Conservation (phyloP, 176 grass and related monocot genomes). For the Eremochloa ophiuroides region DNA sequence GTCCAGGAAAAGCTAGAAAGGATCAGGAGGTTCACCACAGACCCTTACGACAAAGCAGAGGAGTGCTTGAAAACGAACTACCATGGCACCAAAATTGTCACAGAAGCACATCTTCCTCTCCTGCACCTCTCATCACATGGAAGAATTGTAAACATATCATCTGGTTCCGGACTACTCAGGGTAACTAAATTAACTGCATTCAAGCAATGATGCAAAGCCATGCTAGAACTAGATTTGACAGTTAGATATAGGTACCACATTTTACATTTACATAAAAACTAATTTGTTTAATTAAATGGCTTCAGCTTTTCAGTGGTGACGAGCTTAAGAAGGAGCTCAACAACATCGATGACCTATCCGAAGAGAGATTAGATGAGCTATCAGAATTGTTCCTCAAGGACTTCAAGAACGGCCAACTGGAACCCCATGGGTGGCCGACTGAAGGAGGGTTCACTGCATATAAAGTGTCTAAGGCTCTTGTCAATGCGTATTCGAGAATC, state of each 20-base stretch:
- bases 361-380: slow-evolving; percentile 19
- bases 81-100: slow-evolving; percentile 44
- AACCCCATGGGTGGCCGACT: slow-evolving; percentile 17
- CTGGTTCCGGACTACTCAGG: slow-evolving; percentile 21
- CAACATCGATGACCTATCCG: neutral
- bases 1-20: neutral
- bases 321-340: slow-evolving; percentile 2
- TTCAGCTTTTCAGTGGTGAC: slow-evolving; percentile 1
- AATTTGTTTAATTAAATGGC: neutral
- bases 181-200: too few species aligned
- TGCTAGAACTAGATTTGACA: too few species aligned
- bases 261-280: too few species aligned
- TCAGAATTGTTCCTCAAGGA: slow-evolving; percentile 35
- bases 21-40: neutral
- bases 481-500: slow-evolving; percentile 44
- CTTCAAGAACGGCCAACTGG: slow-evolving; percentile 10
- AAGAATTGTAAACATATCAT: slow-evolving; percentile 55
- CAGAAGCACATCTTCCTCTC: slow-evolving; percentile 40
- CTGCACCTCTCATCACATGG: slow-evolving; percentile 35
- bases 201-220: too few species aligned
- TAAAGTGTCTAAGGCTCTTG: slow-evolving; percentile 32
- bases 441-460: slow-evolving; percentile 22
- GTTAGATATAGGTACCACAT: too few species aligned
- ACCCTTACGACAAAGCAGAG: slow-evolving; percentile 40
- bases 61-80: slow-evolving; percentile 62